Evolutionary conservation across 2,329 filamentous ascomycete genomes (phyloP).

Genomic region (Cyphellophora attinorum): DNA sequence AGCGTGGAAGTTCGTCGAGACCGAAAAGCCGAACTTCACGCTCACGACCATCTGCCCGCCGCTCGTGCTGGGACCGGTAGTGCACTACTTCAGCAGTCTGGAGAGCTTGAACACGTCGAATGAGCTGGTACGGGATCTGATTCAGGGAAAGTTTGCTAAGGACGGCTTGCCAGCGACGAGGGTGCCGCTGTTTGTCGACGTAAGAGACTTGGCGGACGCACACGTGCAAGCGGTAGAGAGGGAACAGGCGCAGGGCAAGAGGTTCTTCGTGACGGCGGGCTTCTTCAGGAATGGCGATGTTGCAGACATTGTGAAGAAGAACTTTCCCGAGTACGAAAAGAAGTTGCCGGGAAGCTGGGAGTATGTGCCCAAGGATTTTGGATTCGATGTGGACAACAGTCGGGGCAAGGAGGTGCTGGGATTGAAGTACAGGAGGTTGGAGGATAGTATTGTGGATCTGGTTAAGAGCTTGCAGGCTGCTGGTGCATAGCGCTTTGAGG

Average conservation of each 20-base stretch:
- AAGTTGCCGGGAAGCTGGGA: slow-evolving; percentile 40
- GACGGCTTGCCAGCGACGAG: slow-evolving; percentile 32
- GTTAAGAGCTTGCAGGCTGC: slow-evolving; percentile 50
- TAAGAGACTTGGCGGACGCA: slow-evolving; percentile 38
- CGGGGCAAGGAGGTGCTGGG: slow-evolving; percentile 32
- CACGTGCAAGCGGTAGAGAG: slow-evolving; percentile 38
- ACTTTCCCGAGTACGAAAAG: slow-evolving; percentile 31
- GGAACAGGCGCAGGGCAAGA: slow-evolving; percentile 33
- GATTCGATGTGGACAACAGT: slow-evolving; percentile 35
- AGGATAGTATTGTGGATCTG: slow-evolving; percentile 28
- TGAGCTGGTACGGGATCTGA: slow-evolving; percentile 48
- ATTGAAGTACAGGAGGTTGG: slow-evolving; percentile 29
- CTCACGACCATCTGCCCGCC: slow-evolving; percentile 54
- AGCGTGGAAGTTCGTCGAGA: slow-evolving; percentile 54
- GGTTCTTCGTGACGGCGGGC: slow-evolving; percentile 35
- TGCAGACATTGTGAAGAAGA: slow-evolving; percentile 31
- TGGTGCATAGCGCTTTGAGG: too few species aligned
- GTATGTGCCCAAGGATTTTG: slow-evolving; percentile 44
- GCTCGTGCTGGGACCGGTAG: slow-evolving; percentile 53
- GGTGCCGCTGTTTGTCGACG: slow-evolving; percentile 49
- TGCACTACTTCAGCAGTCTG: slow-evolving; percentile 53
- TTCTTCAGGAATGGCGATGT: slow-evolving; percentile 33
- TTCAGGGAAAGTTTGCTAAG: slow-evolving; percentile 13
- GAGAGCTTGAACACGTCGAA: slow-evolving; percentile 66
- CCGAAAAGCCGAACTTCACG: slow-evolving; percentile 49